Evolutionary conservation across 352 stramenopile species (phyloP).

Genomic region (Nothophytophthora sp.): DNA sequence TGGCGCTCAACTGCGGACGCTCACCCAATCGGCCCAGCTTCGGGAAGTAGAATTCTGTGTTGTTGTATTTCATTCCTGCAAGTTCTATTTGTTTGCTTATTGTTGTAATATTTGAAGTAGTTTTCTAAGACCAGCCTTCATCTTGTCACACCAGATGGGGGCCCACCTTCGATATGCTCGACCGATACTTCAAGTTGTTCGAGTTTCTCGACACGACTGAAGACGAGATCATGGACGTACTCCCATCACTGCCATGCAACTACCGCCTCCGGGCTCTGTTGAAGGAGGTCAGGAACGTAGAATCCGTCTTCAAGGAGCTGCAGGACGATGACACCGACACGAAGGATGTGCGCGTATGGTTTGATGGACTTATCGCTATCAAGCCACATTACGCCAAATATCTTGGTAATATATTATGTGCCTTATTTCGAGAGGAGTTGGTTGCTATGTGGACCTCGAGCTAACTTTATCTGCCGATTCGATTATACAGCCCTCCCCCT

Average conservation of each 20-base stretch:
- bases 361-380: slow-evolving; percentile 6
- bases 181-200: slow-evolving; percentile 6
- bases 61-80: too few relatives aligned
- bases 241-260: background rate
- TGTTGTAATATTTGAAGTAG: too few relatives aligned
- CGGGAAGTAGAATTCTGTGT: too few relatives aligned
- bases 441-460: background rate
- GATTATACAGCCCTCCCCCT: background rate
- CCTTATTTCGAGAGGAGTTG: too few relatives aligned
- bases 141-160: too few relatives aligned
- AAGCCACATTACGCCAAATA: slow-evolving; percentile 1
- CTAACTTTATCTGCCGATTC: too few relatives aligned
- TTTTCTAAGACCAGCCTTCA: too few relatives aligned
- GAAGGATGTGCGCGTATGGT: slow-evolving; percentile 1
- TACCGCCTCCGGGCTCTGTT: background rate
- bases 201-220: slow-evolving; percentile 3
- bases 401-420: slow-evolving; percentile 6
- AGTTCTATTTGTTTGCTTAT: too few relatives aligned
- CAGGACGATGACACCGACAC: slow-evolving; percentile 1
- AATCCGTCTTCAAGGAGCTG: slow-evolving; percentile 1
- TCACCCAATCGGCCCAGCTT: too few relatives aligned
- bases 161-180: background rate
- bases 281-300: slow-evolving; percentile 7
- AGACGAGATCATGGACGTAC: background rate
- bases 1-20: too few relatives aligned